Percentiles rank a stretch among this genome's conserved stretches.
Conservation (phyloP, 371 early-diverging fungal species). For the Zopfochytrium polystomum region DNA sequence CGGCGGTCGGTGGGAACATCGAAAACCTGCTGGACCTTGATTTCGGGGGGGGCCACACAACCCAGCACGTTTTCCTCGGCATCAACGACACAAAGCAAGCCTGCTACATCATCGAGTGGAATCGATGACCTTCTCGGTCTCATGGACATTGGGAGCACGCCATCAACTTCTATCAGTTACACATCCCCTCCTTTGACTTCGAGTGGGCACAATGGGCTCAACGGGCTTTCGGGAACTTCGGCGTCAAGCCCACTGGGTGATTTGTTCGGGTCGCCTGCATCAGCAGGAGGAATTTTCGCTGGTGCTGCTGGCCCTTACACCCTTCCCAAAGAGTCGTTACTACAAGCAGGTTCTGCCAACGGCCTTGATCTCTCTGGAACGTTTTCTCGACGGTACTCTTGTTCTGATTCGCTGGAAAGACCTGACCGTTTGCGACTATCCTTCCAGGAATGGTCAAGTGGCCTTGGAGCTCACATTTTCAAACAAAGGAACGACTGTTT, state of each 20-base stretch:
- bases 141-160: conserved; percentile 12
- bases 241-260: neutral
- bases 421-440: too few relatives aligned
- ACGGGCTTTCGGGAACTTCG: neutral
- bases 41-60: conserved; percentile 41
- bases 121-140: conserved; percentile 45
- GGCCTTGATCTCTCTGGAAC: conserved; percentile 40
- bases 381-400: conserved; percentile 30
- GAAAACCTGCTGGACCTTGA: conserved; percentile 63
- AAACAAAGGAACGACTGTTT: conserved; percentile 42
- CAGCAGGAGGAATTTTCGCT: conserved; percentile 4
- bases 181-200: too few relatives aligned
- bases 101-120: conserved; percentile 12
- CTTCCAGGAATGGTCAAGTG: conserved; percentile 45
- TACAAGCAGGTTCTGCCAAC: conserved; percentile 28
- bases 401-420: too few relatives aligned
- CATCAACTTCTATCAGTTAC: too few relatives aligned
- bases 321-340: conserved; percentile 25
- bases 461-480: conserved; percentile 54
- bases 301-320: neutral
- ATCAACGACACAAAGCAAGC: neutral
- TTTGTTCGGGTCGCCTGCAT: neutral
- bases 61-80: conserved; percentile 8
- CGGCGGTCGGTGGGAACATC: conserved; percentile 45
- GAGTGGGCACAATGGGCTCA: too few relatives aligned